phyloP scores from a whole-genome alignment of 495 filamentous ascomycete species.

The Podospora appendiculata region DNA sequence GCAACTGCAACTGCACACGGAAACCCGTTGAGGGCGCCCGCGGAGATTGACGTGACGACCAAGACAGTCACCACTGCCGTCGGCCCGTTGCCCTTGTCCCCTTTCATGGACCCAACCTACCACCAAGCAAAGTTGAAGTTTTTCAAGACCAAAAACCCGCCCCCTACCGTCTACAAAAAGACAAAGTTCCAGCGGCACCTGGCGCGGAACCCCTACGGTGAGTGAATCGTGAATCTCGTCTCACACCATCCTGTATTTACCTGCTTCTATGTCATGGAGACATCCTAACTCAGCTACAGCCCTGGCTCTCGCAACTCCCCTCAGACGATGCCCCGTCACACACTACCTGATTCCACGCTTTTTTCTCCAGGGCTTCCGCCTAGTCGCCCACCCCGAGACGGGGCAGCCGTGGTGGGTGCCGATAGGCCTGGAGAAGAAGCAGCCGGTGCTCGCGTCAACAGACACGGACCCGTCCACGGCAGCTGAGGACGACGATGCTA shows the following conservation, averaged over 20 bases:
- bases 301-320: conserved; percentile 56
- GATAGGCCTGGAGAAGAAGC: conserved; percentile 24
- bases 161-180: background rate
- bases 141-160: conserved; percentile 6
- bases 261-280: conserved; percentile 12
- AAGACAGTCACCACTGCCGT: conserved; percentile 31
- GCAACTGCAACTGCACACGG: no score
- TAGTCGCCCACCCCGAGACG: conserved; percentile 50
- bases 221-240: background rate
- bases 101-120: conserved; percentile 42
- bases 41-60: conserved; percentile 20
- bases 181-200: conserved; percentile 46
- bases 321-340: conserved; percentile 56
- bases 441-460: no score
- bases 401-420: conserved; percentile 54
- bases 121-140: conserved; percentile 27
- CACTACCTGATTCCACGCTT: conserved; percentile 46
- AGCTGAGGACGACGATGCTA: background rate
- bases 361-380: conserved; percentile 56
- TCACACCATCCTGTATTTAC: background rate
- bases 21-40: background rate
- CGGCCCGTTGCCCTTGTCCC: conserved; percentile 39
- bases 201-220: conserved; percentile 54
- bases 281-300: conserved; percentile 24
- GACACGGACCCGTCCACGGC: background rate